phyloP scores from a whole-genome alignment of 352 stramenopile genomes.

The Pythium aquatile region DNA sequence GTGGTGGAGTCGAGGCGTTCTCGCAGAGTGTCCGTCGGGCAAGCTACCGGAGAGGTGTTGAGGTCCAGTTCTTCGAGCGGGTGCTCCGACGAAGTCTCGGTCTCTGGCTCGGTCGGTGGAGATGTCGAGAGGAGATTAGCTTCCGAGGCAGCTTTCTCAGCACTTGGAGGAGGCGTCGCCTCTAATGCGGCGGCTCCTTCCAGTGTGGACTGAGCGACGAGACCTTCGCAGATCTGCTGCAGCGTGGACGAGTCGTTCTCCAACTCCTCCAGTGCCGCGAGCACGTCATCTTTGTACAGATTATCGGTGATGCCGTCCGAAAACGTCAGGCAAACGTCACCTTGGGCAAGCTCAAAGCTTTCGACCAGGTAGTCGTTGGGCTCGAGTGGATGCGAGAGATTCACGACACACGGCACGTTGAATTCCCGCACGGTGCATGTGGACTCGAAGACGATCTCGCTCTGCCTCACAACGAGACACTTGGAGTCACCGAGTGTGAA shows the following conservation, averaged over 20 bases:
- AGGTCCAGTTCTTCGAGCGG: background rate
- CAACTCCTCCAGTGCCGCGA: slow-evolving; percentile 16
- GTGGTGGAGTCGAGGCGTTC: slow-evolving; percentile 19
- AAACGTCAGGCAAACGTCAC: slow-evolving; percentile 70
- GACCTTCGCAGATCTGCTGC: slow-evolving; percentile 48
- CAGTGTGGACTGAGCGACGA: slow-evolving; percentile 31
- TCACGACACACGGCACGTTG: slow-evolving; percentile 78
- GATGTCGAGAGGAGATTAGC: background rate
- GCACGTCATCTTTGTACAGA: slow-evolving; percentile 76
- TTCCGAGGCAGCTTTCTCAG: background rate
- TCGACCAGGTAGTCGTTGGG: slow-evolving; percentile 68
- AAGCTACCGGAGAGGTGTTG: background rate
- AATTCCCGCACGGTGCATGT: slow-evolving; percentile 70
- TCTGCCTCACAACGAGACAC: slow-evolving; percentile 52
- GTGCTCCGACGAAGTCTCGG: background rate
- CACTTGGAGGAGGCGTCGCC: background rate
- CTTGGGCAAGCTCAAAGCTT: slow-evolving; percentile 48
- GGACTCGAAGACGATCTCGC: slow-evolving; percentile 62
- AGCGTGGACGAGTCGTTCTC: slow-evolving; percentile 27
- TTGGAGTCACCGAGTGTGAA: slow-evolving; percentile 85
- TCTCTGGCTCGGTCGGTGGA: background rate
- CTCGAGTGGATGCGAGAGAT: slow-evolving; percentile 46
- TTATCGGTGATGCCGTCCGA: slow-evolving; percentile 80
- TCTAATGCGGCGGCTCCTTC: background rate
- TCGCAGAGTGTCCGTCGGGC: slow-evolving; percentile 15